Conservation (phyloP, 148 eudicot species). For the Suaeda aralocaspica region DNA sequence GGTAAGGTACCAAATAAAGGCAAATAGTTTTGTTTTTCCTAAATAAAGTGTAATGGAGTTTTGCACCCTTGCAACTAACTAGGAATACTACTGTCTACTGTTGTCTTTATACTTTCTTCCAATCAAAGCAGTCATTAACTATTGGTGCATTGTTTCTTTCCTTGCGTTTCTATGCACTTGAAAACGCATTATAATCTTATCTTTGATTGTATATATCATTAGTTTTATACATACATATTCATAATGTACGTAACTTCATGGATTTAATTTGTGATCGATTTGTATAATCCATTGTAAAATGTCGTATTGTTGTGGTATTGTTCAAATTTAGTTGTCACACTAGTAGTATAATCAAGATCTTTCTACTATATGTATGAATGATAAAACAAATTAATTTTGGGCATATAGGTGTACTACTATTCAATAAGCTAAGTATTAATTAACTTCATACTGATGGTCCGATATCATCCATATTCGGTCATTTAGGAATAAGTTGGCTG, state of each 20-base stretch:
- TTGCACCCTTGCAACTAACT: slow-evolving; percentile 17
- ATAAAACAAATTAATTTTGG: no score
- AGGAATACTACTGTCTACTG: slow-evolving; percentile 9
- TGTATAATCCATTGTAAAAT: no score
- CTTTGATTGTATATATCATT: background rate
- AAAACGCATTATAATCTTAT: background rate
- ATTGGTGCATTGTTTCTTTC: slow-evolving; percentile 16
- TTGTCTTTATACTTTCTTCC: slow-evolving; percentile 11
- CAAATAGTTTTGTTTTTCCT: background rate
- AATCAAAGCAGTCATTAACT: slow-evolving; percentile 19
- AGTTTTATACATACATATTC: no score
- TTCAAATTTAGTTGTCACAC: no score
- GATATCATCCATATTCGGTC: no score
- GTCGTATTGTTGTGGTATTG: no score
- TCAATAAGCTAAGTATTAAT: no score
- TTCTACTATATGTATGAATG: no score
- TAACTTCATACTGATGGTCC: no score
- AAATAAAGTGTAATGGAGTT: slow-evolving; percentile 2
- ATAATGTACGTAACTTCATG: background rate
- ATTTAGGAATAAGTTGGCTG: no score
- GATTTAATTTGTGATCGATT: background rate
- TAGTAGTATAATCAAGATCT: no score
- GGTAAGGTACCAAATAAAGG: slow-evolving; percentile 12
- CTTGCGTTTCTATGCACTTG: background rate
- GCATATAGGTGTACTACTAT: no score